Conservation (phyloP, 768 basidiomycete genomes). For the Serendipita vermifera region DNA sequence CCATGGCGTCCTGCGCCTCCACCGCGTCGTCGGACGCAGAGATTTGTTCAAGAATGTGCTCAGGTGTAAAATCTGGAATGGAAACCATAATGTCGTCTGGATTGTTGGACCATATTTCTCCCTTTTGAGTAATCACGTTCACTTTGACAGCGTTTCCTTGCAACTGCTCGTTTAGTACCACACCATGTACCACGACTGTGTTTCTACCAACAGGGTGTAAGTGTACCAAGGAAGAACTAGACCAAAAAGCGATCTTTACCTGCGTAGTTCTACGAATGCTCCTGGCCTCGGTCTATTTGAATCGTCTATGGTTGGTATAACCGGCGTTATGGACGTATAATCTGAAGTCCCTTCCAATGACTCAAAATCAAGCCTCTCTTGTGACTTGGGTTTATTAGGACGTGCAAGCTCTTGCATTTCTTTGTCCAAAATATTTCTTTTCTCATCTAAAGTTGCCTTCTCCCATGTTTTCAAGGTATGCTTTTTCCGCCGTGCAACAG, state of each 20-base stretch:
- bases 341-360: background rate
- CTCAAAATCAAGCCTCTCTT: slow-evolving; percentile 6
- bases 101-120: slow-evolving; percentile 40
- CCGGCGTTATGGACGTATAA: background rate
- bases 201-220: slow-evolving; percentile 14
- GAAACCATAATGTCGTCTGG: slow-evolving; percentile 45
- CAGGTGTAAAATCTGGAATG: slow-evolving; percentile 42
- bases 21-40: slow-evolving; percentile 25
- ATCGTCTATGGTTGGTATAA: background rate
- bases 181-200: slow-evolving; percentile 10
- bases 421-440: background rate
- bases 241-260: slow-evolving; percentile 8
- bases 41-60: slow-evolving; percentile 37
- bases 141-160: slow-evolving; percentile 1
- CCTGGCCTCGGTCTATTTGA: slow-evolving; percentile 11
- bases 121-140: slow-evolving; percentile 27
- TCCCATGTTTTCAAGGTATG: background rate
- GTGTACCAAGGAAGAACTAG: background rate
- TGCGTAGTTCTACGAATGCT: slow-evolving; percentile 15
- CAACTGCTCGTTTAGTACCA: slow-evolving; percentile 11
- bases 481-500: background rate
- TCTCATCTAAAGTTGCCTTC: background rate
- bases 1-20: slow-evolving; percentile 32
- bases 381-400: background rate
- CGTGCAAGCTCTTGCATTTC: background rate